Evolutionary conservation across 2,329 filamentous ascomycete genomes (phyloP).

Genomic region (Fusarium chlamydosporum): DNA sequence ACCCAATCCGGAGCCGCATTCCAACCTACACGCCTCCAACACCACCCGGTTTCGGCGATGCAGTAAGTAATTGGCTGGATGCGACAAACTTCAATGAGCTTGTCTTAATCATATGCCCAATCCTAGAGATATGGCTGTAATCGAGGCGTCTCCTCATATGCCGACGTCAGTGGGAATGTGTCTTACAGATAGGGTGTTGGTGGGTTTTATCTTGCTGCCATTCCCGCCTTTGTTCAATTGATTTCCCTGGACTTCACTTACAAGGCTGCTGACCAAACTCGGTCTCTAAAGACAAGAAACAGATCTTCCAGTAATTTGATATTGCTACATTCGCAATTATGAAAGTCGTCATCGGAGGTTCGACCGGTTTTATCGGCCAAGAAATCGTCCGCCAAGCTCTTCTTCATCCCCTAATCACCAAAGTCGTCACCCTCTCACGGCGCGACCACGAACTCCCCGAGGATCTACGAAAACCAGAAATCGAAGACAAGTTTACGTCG

Average conservation of each 20-base stretch:
- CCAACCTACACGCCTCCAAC: background rate
- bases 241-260: background rate
- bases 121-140: background rate
- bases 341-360: slow-evolving; percentile 61
- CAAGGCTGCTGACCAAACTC: too few relatives aligned
- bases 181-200: background rate
- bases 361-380: slow-evolving; percentile 59
- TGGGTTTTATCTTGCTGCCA: too few relatives aligned
- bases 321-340: slow-evolving; percentile 45
- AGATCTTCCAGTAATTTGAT: too few relatives aligned
- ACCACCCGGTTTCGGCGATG: slow-evolving; percentile 12
- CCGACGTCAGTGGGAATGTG: slow-evolving; percentile 2
- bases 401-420: slow-evolving; percentile 54
- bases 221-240: background rate
- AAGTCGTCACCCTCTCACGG: slow-evolving; percentile 60
- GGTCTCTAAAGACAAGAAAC: background rate
- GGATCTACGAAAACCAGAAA: slow-evolving; percentile 37
- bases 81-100: slow-evolving; percentile 3
- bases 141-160: background rate
- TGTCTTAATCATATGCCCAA: slow-evolving; percentile 1
- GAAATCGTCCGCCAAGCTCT: slow-evolving; percentile 62
- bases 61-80: background rate
- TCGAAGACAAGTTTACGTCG: slow-evolving; percentile 57
- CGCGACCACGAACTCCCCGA: slow-evolving; percentile 52
- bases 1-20: slow-evolving; percentile 21